Evolutionary conservation across 192 early-diverging fungal species (phyloP).

Genomic region (Backusella tarrabulga): DNA sequence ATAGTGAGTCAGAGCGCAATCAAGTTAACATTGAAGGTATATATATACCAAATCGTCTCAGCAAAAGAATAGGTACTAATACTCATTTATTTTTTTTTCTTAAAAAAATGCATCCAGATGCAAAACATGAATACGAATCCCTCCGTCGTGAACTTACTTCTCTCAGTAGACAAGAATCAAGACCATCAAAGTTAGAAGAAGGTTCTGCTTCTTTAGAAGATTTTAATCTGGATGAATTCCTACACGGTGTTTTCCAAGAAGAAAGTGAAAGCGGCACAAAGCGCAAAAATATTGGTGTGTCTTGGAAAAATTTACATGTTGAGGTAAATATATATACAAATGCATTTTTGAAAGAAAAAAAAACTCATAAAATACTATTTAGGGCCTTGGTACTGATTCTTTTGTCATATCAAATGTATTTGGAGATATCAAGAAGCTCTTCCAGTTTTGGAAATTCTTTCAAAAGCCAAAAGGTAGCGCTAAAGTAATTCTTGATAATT

Average conservation of each 20-base stretch:
- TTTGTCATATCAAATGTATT: slow-evolving; percentile 22
- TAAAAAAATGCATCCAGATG: slow-evolving; percentile 13
- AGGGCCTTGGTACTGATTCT: slow-evolving; percentile 34
- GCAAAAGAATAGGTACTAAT: not conserved
- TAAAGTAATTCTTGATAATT: slow-evolving; percentile 52
- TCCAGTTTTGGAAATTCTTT: not conserved
- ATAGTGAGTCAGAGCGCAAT: not conserved
- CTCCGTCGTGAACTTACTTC: slow-evolving; percentile 26
- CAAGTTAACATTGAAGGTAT: slow-evolving; percentile 2
- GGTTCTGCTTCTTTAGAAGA: slow-evolving; percentile 13
- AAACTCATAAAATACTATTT: not conserved
- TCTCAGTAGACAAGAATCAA: slow-evolving; percentile 21
- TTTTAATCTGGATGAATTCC: slow-evolving; percentile 31
- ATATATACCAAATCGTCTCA: not conserved
- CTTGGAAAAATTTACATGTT: slow-evolving; percentile 35
- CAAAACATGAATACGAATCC: slow-evolving; percentile 24
- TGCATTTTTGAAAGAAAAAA: not conserved
- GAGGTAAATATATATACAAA: not conserved
- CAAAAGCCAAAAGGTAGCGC: slow-evolving; percentile 20
- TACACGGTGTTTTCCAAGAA: slow-evolving; percentile 15
- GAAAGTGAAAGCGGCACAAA: slow-evolving; percentile 19
- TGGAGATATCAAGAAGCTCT: not conserved
- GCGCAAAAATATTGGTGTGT: slow-evolving; percentile 27
- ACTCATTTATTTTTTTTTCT: not conserved
- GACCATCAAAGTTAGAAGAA: slow-evolving; percentile 23